A percentile compares a stretch with the other conserved stretches of the same genome.
These are phyloP conservation scores for Podila minutissima DNA, from an alignment of 192 early-diverging fungal species.

Conservation along the genomic window DNA sequence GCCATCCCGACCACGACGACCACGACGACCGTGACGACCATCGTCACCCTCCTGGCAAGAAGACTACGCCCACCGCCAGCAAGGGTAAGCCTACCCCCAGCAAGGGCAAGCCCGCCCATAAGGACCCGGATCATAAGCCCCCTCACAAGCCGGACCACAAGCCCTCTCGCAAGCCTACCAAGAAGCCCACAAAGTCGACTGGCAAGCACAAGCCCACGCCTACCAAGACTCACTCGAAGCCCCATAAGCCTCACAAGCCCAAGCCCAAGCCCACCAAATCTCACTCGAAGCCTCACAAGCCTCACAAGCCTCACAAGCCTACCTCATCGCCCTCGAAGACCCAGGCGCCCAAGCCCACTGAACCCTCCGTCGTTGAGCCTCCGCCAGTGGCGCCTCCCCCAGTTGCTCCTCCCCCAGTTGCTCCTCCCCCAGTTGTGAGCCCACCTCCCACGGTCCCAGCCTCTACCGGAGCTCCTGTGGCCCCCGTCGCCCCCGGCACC, in stretches of 20 bases:
- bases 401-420: not conserved
- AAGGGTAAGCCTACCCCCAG: not conserved
- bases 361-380: not conserved
- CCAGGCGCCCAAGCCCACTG: not conserved
- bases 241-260: conserved; percentile 12
- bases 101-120: not conserved
- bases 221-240: not conserved
- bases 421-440: not conserved
- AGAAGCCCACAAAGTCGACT: too few species aligned
- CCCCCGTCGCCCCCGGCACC: not conserved
- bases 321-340: not conserved
- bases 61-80: not conserved
- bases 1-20: not conserved
- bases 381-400: not conserved
- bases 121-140: conserved; percentile 1
- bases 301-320: conserved; percentile 4
- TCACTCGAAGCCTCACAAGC: not conserved
- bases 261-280: conserved; percentile 19
- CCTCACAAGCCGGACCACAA: not conserved
- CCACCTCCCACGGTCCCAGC: not conserved
- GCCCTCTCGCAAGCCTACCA: conserved; percentile 3
- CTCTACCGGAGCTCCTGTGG: not conserved
- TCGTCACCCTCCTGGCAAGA: conserved; percentile 4
- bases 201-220: not conserved
- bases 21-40: conserved; percentile 8